phyloP scores from a whole-genome alignment of 179 eudicot genomes.

The Beta lomatogona region DNA sequence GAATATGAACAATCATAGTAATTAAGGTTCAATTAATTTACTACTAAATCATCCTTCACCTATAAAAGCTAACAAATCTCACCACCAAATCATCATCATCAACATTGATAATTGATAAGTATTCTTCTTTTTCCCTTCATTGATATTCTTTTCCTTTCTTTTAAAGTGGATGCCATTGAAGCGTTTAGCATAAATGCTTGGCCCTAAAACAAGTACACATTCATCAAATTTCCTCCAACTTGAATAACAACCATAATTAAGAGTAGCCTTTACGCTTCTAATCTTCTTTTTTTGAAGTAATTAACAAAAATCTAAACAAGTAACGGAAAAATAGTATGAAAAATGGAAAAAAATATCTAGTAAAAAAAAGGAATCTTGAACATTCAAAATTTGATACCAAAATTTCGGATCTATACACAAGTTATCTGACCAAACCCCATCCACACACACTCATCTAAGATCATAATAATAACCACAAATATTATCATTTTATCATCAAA shows the following conservation, averaged over 20 bases:
- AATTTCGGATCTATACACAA: slow-evolving; percentile 39
- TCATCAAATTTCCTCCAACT: background rate
- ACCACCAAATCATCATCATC: too few relatives aligned
- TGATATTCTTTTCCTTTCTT: background rate
- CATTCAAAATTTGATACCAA: slow-evolving; percentile 34
- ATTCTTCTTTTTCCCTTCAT: background rate
- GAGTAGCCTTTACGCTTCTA: background rate
- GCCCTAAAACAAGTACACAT: background rate
- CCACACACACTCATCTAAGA: slow-evolving; percentile 18
- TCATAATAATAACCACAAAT: slow-evolving; percentile 22
- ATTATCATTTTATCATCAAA: slow-evolving; percentile 21
- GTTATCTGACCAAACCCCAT: slow-evolving; percentile 24
- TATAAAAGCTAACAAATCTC: background rate
- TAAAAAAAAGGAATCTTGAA: background rate
- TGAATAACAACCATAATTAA: background rate
- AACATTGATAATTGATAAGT: background rate
- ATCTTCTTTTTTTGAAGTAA: background rate
- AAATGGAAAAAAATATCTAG: background rate
- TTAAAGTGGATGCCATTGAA: background rate
- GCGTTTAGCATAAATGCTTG: background rate
- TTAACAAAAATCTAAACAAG: too few relatives aligned
- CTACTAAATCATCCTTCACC: background rate
- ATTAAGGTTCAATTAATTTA: slow-evolving; percentile 4
- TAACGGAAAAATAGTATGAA: background rate
- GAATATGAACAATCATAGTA: background rate